Percentiles rank a stretch among this genome's conserved stretches.
Evolutionary conservation across 2,329 filamentous ascomycete species (phyloP).

Genomic region (Trichophyton verrucosum): DNA sequence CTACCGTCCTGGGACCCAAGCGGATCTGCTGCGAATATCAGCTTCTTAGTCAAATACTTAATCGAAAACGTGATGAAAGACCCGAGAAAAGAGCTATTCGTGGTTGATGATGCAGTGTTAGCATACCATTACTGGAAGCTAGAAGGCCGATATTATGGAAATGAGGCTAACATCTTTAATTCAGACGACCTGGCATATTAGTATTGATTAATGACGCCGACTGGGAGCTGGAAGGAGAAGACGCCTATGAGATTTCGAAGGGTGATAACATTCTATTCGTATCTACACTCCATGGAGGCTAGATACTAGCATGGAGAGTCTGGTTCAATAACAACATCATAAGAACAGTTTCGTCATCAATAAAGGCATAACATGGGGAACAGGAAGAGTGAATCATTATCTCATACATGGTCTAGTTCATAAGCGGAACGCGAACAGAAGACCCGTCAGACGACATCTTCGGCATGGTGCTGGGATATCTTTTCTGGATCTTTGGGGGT

Average conservation of each 20-base stretch:
- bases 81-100: constrained; percentile 72
- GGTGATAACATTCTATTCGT: constrained; percentile 90
- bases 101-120: constrained; percentile 78
- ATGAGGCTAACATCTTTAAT: constrained; percentile 15
- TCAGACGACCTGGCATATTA: constrained; percentile 82
- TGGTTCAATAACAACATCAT: neutral
- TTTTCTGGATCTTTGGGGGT: constrained; percentile 34
- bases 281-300: constrained; percentile 90
- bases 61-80: constrained; percentile 77
- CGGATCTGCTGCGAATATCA: constrained; percentile 54
- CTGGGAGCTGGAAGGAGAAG: constrained; percentile 95
- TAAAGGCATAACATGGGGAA: neutral
- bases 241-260: constrained; percentile 68
- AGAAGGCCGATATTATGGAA: neutral
- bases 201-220: constrained; percentile 96
- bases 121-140: constrained; percentile 28
- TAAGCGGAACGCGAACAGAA: neutral
- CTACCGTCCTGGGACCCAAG: constrained; percentile 52
- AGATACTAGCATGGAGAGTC: constrained; percentile 11
- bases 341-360: neutral
- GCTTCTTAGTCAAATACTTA: constrained; percentile 64
- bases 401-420: neutral
- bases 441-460: constrained; percentile 29
- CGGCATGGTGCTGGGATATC: constrained; percentile 34
- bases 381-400: neutral